Evolutionary conservation across 768 basidiomycete species (phyloP), one percentile per base, ranked within the genome.

Genomic region (Kwoniella bestiolae): DNA sequence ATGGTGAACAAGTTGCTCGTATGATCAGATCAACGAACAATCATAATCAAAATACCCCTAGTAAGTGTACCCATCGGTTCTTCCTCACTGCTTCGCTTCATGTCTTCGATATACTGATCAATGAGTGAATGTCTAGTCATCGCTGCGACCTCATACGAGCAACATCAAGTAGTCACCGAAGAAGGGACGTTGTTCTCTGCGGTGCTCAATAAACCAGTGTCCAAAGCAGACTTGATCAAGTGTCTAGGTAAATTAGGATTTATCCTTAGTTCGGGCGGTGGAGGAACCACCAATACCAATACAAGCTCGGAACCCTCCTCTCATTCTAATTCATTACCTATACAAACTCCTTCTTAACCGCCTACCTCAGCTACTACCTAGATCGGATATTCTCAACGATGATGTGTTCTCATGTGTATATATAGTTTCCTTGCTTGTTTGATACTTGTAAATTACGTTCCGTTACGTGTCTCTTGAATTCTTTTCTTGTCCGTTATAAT

Each of bases 1-100:
- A 94, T 77, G 96, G 95, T 38, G 95, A 98, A 82, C 90, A 91
- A 71, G 96, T 96, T 34, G 94, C 96, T 11, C 86, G 93, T 60
- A 97, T 96, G 82, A 95, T 99, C 84, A 93, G 93, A 84, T 93
- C 89, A 72, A 97, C 94, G 18, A 92, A 91, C 80, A 93, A 92
- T 84, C 94, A 90, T 83, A 98, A 98, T 75, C 88, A 90, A 56
- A 89, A 86, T 72, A 94, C 93, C 11, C 95, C 95, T 0, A 97
- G 78, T 80, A 51, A 68, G 78, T 74, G 28, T 21, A 8, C 14
- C 47, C 49, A 2, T 45, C 47, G 14, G 12, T 26, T 12, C 2
- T 41, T 2, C 38, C 0, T 14, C 12, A 41, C 18, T 41, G 18
- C 18, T 12, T 34, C 32, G 3, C 18, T 3, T 18, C 38, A 41